A percentile compares a stretch with the other conserved stretches of the same genome.
These are phyloP conservation scores for Neopestalotiopsis rosae DNA, from an alignment of 2,329 filamentous ascomycete genomes.

Conservation along the genomic window DNA sequence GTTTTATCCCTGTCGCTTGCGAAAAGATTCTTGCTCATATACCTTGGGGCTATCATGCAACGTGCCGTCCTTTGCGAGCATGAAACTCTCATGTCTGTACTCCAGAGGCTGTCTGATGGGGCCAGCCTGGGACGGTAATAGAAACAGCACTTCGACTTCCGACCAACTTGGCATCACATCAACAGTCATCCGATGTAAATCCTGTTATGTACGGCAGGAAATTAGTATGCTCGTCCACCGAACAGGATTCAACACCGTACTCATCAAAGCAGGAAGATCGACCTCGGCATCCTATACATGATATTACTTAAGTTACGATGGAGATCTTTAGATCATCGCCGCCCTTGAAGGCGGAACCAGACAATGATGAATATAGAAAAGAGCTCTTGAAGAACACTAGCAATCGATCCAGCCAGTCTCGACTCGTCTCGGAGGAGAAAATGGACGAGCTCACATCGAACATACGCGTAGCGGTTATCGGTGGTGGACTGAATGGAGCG, in stretches of 20 bases:
- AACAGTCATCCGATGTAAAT: not conserved
- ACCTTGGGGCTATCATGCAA: not conserved
- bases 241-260: not conserved
- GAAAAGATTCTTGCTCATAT: not conserved
- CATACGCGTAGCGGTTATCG: conserved; percentile 36
- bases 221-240: not conserved
- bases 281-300: no score
- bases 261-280: not conserved
- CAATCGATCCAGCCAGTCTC: not conserved
- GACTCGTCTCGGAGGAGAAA: not conserved
- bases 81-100: not conserved
- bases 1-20: not conserved
- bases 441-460: conserved; percentile 29
- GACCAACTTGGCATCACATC: not conserved
- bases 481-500: conserved; percentile 32
- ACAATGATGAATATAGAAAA: not conserved
- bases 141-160: not conserved
- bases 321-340: not conserved
- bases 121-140: not conserved
- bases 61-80: not conserved
- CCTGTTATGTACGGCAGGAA: not conserved
- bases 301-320: conserved; percentile 10
- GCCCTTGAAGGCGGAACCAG: not conserved
- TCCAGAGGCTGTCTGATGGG: not conserved
- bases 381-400: not conserved